A percentile compares a stretch with the other conserved stretches of the same genome.
Evolutionary conservation across 139 green algal genomes (phyloP).

Genomic region (Chlorella sorokiniana): DNA sequence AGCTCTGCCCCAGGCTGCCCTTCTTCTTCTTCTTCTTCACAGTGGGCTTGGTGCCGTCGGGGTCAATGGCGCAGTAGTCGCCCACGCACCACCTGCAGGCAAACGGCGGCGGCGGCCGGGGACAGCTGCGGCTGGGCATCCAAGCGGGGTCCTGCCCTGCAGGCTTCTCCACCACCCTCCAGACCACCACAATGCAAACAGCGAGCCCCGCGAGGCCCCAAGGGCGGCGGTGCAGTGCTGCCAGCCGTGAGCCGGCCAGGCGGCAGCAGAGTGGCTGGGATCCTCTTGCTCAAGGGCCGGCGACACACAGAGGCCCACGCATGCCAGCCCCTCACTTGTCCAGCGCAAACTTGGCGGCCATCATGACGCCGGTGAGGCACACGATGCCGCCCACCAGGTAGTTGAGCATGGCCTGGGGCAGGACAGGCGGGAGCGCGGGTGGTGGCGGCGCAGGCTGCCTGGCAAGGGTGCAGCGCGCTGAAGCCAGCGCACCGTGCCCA

Average conservation of each 20-base stretch:
- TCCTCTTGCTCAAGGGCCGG: neutral
- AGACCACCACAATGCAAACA: no score
- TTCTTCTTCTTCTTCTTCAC: conserved; percentile 72
- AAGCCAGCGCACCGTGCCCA: neutral
- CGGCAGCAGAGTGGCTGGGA: no score
- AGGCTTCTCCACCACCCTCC: no score
- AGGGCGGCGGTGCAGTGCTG: no score
- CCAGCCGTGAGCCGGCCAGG: no score
- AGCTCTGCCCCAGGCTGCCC: conserved; percentile 59
- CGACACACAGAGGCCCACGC: neutral
- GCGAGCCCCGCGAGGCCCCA: no score
- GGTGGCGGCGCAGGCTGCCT: no score
- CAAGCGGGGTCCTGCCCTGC: neutral
- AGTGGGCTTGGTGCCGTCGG: neutral
- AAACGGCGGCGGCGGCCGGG: neutral
- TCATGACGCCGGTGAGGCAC: conserved; percentile 63
- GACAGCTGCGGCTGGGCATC: neutral
- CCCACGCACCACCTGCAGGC: conserved; percentile 33
- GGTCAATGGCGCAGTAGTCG: conserved; percentile 32
- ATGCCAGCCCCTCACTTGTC: conserved; percentile 38
- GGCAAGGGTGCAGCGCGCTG: neutral
- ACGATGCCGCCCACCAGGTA: conserved; percentile 65
- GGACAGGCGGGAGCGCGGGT: neutral
- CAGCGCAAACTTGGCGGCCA: conserved; percentile 58
- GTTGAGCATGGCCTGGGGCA: conserved; percentile 41